Conservation (phyloP, 1,139 yeast genomes). For the Saccharomyces hybrid region DNA sequence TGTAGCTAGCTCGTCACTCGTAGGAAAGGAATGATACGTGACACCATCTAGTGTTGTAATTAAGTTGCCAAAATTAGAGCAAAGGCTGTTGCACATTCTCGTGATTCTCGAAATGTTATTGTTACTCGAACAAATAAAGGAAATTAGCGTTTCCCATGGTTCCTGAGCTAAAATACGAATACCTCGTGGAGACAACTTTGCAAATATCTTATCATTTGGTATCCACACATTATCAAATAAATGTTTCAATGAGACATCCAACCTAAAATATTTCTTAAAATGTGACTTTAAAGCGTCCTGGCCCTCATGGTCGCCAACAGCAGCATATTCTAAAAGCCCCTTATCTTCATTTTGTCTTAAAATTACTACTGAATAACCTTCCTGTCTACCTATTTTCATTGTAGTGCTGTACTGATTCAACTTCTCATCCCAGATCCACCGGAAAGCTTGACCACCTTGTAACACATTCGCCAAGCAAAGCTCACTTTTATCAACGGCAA, state of each 20-base stretch:
- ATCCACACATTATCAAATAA: conserved; percentile 57
- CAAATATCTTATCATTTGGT: conserved; percentile 43
- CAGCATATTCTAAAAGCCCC: conserved; percentile 16
- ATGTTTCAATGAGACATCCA: conserved; percentile 45
- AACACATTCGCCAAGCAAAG: conserved; percentile 59
- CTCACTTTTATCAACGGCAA: conserved; percentile 34
- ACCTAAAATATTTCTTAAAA: conserved; percentile 61
- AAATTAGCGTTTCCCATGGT: conserved; percentile 90
- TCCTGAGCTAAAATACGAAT: conserved; percentile 82
- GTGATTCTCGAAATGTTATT: conserved; percentile 91
- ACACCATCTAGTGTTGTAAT: conserved; percentile 50
- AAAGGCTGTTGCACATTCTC: conserved; percentile 80
- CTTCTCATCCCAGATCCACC: conserved; percentile 30
- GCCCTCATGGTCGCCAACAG: conserved; percentile 10
- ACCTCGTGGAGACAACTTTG: conserved; percentile 41
- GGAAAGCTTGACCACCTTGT: conserved; percentile 81
- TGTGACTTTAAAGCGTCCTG: conserved; percentile 27
- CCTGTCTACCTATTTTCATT: conserved; percentile 17
- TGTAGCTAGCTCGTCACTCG: conserved; percentile 42
- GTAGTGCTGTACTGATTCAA: conserved; percentile 18
- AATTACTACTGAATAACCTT: conserved; percentile 33
- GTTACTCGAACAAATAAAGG: conserved; percentile 92
- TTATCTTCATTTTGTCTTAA: conserved; percentile 21
- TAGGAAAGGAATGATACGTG: conserved; percentile 68
- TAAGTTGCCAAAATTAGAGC: conserved; percentile 60